Evolutionary conservation across 495 filamentous ascomycete genomes (phyloP).

Genomic region (Tuber umbilicatum): DNA sequence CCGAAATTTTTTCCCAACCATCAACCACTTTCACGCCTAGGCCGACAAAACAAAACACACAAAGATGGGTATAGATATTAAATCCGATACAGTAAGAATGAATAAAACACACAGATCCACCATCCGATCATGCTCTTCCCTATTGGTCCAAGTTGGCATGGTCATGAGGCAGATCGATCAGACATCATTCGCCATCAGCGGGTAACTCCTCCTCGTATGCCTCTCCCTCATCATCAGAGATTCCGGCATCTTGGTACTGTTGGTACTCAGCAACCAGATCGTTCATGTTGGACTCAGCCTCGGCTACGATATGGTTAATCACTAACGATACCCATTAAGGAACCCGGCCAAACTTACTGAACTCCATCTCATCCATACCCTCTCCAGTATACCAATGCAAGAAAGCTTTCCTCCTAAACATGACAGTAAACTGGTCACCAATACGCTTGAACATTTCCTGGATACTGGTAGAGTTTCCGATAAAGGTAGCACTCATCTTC

Average conservation of each 20-base stretch:
- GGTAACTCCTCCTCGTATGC: slow-evolving; percentile 57
- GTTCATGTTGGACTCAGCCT: slow-evolving; percentile 99
- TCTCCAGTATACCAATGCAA: slow-evolving; percentile 99
- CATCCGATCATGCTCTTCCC: slow-evolving; percentile 14
- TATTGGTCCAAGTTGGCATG: slow-evolving; percentile 22
- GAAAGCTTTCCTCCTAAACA: slow-evolving; percentile 99
- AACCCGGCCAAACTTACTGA: slow-evolving; percentile 44
- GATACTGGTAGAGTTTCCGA: slow-evolving; percentile 98
- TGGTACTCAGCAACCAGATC: slow-evolving; percentile 99
- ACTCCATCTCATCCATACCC: slow-evolving; percentile 99
- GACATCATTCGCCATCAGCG: slow-evolving; percentile 48
- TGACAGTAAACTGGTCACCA: slow-evolving; percentile 98
- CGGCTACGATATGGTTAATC: slow-evolving; percentile 68
- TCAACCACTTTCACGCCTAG: background rate
- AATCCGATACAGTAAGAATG: slow-evolving; percentile 36
- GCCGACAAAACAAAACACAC: background rate
- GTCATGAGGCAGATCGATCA: slow-evolving; percentile 23
- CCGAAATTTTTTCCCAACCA: slow-evolving; percentile 2
- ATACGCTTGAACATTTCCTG: slow-evolving; percentile 99
- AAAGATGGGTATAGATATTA: slow-evolving; percentile 39
- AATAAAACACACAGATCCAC: slow-evolving; percentile 15
- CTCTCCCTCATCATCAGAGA: slow-evolving; percentile 56
- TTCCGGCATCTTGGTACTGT: slow-evolving; percentile 97
- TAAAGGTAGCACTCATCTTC: slow-evolving; percentile 98
- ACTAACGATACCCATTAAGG: background rate